phyloP scores from a whole-genome alignment of 2,329 filamentous ascomycete species.

The Alternaria arbusti region DNA sequence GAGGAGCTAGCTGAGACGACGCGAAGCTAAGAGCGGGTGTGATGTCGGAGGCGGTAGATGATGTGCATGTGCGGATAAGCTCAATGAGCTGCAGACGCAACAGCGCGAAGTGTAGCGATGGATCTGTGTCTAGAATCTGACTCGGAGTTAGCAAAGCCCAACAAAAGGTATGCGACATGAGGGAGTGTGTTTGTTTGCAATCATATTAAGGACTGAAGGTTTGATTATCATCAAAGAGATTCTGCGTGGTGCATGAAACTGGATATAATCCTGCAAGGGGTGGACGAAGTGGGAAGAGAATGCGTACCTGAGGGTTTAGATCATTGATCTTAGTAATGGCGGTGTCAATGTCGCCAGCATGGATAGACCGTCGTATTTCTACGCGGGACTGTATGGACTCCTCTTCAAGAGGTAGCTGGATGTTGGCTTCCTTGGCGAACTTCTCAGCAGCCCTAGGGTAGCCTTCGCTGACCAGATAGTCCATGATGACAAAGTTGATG shows the following conservation, averaged over 20 bases:
- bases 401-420: constrained; percentile 74
- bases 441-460: constrained; percentile 92
- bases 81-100: constrained; percentile 92
- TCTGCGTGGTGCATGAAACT: constrained; percentile 99
- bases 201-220: constrained; percentile 89
- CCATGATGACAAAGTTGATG: constrained; percentile 93
- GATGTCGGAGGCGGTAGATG: constrained; percentile 72
- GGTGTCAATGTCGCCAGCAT: constrained; percentile 81
- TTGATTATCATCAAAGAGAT: constrained; percentile 85
- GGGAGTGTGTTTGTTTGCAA: constrained; percentile 25
- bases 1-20: constrained; percentile 82
- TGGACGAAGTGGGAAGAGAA: not conserved
- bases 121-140: constrained; percentile 86
- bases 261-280: constrained; percentile 85
- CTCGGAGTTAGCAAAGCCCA: constrained; percentile 30
- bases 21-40: constrained; percentile 84
- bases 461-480: constrained; percentile 95
- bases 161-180: constrained; percentile 9
- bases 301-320: constrained; percentile 84
- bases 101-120: constrained; percentile 85
- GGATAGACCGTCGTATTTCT: constrained; percentile 83
- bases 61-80: constrained; percentile 79
- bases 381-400: constrained; percentile 79
- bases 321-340: constrained; percentile 91
- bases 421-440: constrained; percentile 92